Conservation (phyloP, 345 rosid species). For the Ceriops tagal region DNA sequence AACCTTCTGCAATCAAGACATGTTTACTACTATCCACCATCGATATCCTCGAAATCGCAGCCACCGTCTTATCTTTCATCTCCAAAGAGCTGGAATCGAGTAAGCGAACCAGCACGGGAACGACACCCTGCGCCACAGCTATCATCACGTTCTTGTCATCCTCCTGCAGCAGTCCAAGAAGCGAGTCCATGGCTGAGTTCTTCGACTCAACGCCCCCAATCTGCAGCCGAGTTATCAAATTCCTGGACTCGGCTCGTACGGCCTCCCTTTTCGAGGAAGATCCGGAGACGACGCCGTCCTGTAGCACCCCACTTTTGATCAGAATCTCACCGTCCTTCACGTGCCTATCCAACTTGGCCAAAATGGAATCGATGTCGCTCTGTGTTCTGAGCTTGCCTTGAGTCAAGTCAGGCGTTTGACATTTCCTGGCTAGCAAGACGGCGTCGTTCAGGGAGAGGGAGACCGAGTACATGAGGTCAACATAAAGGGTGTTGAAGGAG, state of each 20-base stretch:
- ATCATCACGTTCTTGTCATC: slow-evolving; percentile 91
- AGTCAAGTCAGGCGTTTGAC: slow-evolving; percentile 41
- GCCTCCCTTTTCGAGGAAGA: slow-evolving; percentile 58
- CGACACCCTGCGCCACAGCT: slow-evolving; percentile 81
- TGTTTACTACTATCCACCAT: slow-evolving; percentile 76
- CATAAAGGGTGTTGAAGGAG: slow-evolving; percentile 43
- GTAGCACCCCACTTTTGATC: slow-evolving; percentile 56
- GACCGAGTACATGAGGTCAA: slow-evolving; percentile 54
- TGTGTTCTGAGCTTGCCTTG: slow-evolving; percentile 87
- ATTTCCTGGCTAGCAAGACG: slow-evolving; percentile 43
- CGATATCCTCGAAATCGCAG: slow-evolving; percentile 68
- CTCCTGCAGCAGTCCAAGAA: slow-evolving; percentile 46
- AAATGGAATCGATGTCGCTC: slow-evolving; percentile 73
- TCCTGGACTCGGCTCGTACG: slow-evolving; percentile 60
- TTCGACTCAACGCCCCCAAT: slow-evolving; percentile 72
- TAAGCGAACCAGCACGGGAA: slow-evolving; percentile 66
- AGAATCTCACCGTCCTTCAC: slow-evolving; percentile 62
- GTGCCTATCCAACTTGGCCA: slow-evolving; percentile 64
- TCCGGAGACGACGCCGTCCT: slow-evolving; percentile 30
- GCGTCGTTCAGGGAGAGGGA: slow-evolving; percentile 52
- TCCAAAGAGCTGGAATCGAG: slow-evolving; percentile 56
- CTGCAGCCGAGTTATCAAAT: slow-evolving; percentile 68
- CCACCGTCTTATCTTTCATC: slow-evolving; percentile 70
- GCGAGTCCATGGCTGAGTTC: slow-evolving; percentile 66
- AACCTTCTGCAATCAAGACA: slow-evolving; percentile 68